A percentile compares a stretch with the other conserved stretches of the same genome.
Conservation (phyloP, 2,329 filamentous ascomycete species). For the Gaeumannomyces tritici region DNA sequence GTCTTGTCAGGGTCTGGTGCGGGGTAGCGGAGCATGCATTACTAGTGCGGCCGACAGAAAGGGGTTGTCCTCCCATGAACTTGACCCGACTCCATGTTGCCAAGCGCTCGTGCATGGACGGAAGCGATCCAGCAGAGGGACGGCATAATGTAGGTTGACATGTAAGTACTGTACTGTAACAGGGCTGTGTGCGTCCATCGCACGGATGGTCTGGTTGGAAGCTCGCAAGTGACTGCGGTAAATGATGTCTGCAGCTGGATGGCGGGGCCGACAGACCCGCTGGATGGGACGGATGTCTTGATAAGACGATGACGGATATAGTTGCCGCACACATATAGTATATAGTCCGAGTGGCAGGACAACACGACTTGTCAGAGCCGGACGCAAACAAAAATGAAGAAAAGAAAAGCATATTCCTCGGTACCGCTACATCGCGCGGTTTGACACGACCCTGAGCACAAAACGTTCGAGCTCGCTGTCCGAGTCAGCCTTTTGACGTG, state of each 20-base stretch:
- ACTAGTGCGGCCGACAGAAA: neutral
- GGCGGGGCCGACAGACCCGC: neutral
- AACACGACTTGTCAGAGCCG: neutral
- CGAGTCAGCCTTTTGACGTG: neutral
- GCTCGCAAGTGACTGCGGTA: too few relatives aligned
- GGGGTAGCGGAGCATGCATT: neutral
- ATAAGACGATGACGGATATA: neutral
- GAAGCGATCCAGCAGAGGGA: neutral
- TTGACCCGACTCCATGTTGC: too few relatives aligned
- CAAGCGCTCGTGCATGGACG: too few relatives aligned
- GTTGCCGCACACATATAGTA: neutral
- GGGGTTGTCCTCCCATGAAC: neutral
- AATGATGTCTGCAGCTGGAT: neutral
- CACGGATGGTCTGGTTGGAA: neutral
- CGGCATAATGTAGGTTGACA: neutral
- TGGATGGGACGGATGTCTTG: neutral
- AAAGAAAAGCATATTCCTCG: too few relatives aligned
- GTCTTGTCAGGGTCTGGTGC: neutral
- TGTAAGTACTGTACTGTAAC: neutral
- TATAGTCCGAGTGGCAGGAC: neutral
- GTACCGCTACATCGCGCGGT: too few relatives aligned
- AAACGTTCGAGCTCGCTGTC: neutral
- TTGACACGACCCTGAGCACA: neutral
- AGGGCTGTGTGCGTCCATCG: neutral
- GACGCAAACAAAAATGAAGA: too few relatives aligned